Evolutionary conservation across 2,329 filamentous ascomycete genomes (phyloP).

Genomic region (Botryotinia globosa): DNA sequence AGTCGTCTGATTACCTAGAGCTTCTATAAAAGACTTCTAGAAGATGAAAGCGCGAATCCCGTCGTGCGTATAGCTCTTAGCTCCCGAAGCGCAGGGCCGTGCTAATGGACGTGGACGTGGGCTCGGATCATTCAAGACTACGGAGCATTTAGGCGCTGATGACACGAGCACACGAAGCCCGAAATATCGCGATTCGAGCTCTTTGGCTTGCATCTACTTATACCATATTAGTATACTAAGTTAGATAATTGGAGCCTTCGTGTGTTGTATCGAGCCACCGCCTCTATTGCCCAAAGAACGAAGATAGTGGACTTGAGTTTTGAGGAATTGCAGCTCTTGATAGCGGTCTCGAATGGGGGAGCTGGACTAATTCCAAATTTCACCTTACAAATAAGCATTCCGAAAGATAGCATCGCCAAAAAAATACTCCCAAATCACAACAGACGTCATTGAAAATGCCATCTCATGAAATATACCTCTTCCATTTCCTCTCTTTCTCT

Average conservation of each 20-base stretch:
- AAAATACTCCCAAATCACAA: neutral
- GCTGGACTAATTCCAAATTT: neutral
- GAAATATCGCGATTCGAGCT: neutral
- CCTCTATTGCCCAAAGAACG: neutral
- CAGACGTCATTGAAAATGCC: neutral
- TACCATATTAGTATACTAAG: neutral
- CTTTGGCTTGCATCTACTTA: neutral
- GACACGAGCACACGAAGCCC: neutral
- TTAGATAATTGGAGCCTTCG: neutral
- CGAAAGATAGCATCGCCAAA: neutral
- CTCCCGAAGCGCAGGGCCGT: neutral
- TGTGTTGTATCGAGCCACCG: neutral
- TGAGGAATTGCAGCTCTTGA: neutral
- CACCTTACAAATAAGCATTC: neutral
- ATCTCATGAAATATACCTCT: neutral
- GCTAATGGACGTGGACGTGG: neutral
- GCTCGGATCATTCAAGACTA: neutral
- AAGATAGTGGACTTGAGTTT: neutral
- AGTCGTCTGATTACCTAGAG: neutral
- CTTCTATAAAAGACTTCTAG: neutral
- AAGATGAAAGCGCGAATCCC: neutral
- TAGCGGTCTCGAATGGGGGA: neutral
- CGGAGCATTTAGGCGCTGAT: neutral
- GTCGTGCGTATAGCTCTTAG: neutral
- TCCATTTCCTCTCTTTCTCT: neutral